Conservation (phyloP, 805 yeast species). For the Spathaspora arborariae region DNA sequence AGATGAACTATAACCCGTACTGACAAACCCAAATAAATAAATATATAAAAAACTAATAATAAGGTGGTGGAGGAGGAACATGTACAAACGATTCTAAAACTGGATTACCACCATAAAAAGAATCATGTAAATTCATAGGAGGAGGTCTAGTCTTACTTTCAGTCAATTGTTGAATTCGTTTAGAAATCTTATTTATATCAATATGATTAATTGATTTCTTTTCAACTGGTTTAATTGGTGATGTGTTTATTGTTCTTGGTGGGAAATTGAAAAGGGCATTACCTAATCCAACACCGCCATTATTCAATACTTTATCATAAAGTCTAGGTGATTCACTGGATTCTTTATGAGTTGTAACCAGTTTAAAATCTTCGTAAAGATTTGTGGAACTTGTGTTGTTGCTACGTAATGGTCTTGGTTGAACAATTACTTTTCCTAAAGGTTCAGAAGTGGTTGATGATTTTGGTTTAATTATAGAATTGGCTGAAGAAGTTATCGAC, state of each 20-base stretch:
- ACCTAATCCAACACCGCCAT: slow-evolving; percentile 32
- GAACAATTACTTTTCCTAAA: slow-evolving; percentile 4
- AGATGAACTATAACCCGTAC: not conserved
- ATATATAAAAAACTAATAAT: slow-evolving; percentile 3
- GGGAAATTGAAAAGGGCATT: slow-evolving; percentile 27
- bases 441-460: not conserved
- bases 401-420: slow-evolving; percentile 8
- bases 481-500: not conserved
- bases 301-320: slow-evolving; percentile 10
- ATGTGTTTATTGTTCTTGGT: slow-evolving; percentile 17
- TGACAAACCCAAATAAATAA: not conserved
- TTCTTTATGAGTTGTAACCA: not conserved
- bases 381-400: not conserved
- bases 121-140: not conserved
- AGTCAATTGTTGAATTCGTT: slow-evolving; percentile 14
- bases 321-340: slow-evolving; percentile 16
- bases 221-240: slow-evolving; percentile 22
- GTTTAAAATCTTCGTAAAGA: slow-evolving; percentile 6
- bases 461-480: not conserved
- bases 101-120: not conserved
- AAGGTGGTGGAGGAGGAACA: slow-evolving; percentile 12
- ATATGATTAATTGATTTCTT: slow-evolving; percentile 11
- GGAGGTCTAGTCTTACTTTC: not conserved
- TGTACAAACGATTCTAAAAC: slow-evolving; percentile 6
- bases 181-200: slow-evolving; percentile 16